phyloP scores from a whole-genome alignment of 352 stramenopile species.

The Peronospora destructor region DNA sequence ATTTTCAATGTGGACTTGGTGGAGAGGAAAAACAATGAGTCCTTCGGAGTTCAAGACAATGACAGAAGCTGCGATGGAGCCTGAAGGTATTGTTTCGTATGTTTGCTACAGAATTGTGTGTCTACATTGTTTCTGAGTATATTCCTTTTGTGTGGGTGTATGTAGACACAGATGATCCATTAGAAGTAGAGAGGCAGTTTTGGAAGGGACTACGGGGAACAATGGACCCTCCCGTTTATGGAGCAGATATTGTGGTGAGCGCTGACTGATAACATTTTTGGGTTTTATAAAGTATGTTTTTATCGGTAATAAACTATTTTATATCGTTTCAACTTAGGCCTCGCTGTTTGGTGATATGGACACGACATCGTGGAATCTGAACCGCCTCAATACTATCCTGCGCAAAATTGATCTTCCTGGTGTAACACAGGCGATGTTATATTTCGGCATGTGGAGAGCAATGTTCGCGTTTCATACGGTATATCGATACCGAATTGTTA shows the following conservation, averaged over 20 bases:
- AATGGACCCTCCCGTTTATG: slow-evolving; percentile 86
- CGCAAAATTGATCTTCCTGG: slow-evolving; percentile 72
- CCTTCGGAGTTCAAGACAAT: slow-evolving; percentile 57
- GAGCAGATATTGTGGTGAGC: slow-evolving; percentile 82
- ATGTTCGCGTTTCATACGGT: slow-evolving; percentile 92
- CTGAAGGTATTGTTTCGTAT: slow-evolving; percentile 17
- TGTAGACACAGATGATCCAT: slow-evolving; percentile 32
- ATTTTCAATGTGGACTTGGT: slow-evolving; percentile 89
- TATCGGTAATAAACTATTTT: not conserved
- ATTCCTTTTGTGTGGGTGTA: not conserved
- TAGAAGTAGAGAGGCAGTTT: slow-evolving; percentile 75
- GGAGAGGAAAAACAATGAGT: slow-evolving; percentile 67
- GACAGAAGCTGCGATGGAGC: slow-evolving; percentile 26
- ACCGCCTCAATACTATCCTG: slow-evolving; percentile 84
- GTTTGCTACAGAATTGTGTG: no score
- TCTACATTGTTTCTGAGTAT: not conserved
- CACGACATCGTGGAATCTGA: slow-evolving; percentile 82
- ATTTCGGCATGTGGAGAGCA: slow-evolving; percentile 91
- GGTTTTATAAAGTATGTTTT: not conserved
- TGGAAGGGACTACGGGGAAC: slow-evolving; percentile 83
- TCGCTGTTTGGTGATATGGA: slow-evolving; percentile 77
- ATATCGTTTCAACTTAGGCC: slow-evolving; percentile 23
- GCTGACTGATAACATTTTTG: not conserved
- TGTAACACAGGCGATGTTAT: slow-evolving; percentile 89
- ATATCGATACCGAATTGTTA: slow-evolving; percentile 2